Conservation (phyloP, 2,329 filamentous ascomycete genomes). For the Trichoderma breve region DNA sequence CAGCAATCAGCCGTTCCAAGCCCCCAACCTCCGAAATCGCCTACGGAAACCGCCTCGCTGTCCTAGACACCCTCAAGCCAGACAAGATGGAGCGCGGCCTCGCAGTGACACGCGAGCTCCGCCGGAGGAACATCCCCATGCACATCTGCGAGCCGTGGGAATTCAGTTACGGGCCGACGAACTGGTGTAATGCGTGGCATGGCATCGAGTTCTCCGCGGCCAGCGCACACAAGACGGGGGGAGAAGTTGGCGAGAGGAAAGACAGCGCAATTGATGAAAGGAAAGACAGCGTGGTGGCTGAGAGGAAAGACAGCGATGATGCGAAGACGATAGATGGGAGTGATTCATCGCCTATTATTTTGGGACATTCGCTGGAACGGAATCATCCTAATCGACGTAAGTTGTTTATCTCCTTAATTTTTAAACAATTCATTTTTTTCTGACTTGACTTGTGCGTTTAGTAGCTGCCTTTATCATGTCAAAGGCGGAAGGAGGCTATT, state of each 20-base stretch:
- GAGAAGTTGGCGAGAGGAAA: not conserved
- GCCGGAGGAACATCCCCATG: not conserved
- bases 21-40: slow-evolving; percentile 23
- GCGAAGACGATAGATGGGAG: not conserved
- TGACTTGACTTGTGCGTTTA: not conserved
- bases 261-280: not conserved
- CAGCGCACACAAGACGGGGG: not conserved
- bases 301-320: not conserved
- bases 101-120: slow-evolving; percentile 19
- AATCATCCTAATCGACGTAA: slow-evolving; percentile 19
- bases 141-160: slow-evolving; percentile 25
- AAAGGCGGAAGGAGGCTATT: slow-evolving; percentile 25
- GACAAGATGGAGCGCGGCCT: slow-evolving; percentile 19
- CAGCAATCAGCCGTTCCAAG: slow-evolving; percentile 19
- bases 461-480: slow-evolving; percentile 20
- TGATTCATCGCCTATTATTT: slow-evolving; percentile 16
- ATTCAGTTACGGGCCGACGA: slow-evolving; percentile 21
- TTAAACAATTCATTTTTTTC: not conserved
- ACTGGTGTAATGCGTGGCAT: slow-evolving; percentile 24
- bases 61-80: slow-evolving; percentile 30
- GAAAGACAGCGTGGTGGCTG: not conserved
- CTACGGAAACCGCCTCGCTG: slow-evolving; percentile 19
- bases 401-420: not conserved
- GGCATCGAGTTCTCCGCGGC: slow-evolving; percentile 22
- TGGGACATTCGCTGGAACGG: slow-evolving; percentile 21